phyloP scores from a whole-genome alignment of 805 yeast genomes.

The Pichia cephalocereana region DNA sequence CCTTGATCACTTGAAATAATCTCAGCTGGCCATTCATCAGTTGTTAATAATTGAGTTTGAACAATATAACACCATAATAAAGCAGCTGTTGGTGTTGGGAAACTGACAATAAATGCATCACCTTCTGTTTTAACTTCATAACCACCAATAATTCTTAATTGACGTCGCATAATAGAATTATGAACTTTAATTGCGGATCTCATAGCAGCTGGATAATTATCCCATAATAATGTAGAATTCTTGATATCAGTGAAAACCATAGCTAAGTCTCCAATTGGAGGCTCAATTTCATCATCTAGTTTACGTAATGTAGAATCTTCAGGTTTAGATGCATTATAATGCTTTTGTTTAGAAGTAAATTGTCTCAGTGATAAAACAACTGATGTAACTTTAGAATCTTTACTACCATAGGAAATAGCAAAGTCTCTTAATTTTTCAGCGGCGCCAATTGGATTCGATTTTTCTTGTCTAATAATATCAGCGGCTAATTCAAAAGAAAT shows the following conservation, averaged over 20 bases:
- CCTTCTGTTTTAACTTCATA: constrained; percentile 99
- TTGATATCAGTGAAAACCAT: constrained; percentile 97
- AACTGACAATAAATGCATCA: constrained; percentile 97
- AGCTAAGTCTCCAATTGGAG: constrained; percentile 91
- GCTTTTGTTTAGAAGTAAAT: constrained; percentile 28
- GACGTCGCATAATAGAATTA: constrained; percentile 89
- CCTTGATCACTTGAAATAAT: constrained; percentile 81
- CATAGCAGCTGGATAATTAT: constrained; percentile 86
- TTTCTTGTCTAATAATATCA: constrained; percentile 77
- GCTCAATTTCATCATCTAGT: constrained; percentile 81
- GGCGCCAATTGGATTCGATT: constrained; percentile 77
- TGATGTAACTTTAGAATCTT: constrained; percentile 62
- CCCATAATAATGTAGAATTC: constrained; percentile 92
- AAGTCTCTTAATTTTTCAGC: constrained; percentile 91
- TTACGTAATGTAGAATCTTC: constrained; percentile 77
- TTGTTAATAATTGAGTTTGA: constrained; percentile 65
- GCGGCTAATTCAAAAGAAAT: constrained; percentile 80
- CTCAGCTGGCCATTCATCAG: constrained; percentile 94
- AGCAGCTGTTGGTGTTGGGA: constrained; percentile 86
- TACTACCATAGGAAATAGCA: constrained; percentile 86
- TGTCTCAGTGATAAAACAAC: constrained; percentile 67
- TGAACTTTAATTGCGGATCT: constrained; percentile 93
- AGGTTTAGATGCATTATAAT: constrained; percentile 35
- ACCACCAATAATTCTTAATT: constrained; percentile 86
- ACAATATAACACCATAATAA: constrained; percentile 91